phyloP scores from a whole-genome alignment of 805 yeast genomes.

The Ogataea corticis region DNA sequence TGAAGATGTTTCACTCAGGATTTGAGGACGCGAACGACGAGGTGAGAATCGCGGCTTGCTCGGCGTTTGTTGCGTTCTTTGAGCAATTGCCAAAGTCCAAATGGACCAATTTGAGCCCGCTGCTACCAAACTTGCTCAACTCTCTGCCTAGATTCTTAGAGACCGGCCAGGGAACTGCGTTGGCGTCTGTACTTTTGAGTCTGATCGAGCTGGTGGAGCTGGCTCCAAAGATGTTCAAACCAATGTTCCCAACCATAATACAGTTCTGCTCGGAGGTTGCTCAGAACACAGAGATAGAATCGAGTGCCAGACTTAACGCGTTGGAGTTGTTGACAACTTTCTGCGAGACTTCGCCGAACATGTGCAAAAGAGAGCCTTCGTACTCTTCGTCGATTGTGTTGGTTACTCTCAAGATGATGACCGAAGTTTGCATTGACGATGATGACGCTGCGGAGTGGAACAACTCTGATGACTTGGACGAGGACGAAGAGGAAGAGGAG shows the following conservation, averaged over 20 bases:
- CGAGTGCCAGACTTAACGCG: constrained; percentile 79
- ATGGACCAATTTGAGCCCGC: constrained; percentile 76
- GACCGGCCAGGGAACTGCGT: constrained; percentile 75
- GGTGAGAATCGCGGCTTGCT: constrained; percentile 87
- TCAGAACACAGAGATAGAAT: constrained; percentile 77
- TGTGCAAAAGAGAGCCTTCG: constrained; percentile 80
- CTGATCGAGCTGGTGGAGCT: constrained; percentile 86
- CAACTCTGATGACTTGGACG: constrained; percentile 72
- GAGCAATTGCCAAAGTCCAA: constrained; percentile 72
- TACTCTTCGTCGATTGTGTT: constrained; percentile 74
- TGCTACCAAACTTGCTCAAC: constrained; percentile 81
- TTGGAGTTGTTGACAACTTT: constrained; percentile 87
- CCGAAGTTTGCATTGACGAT: constrained; percentile 89
- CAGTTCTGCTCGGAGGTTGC: constrained; percentile 84
- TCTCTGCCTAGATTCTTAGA: constrained; percentile 83
- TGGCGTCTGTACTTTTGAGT: constrained; percentile 85
- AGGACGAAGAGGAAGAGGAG: constrained; percentile 81
- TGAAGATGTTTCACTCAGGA: constrained; percentile 76
- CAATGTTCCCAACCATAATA: constrained; percentile 86
- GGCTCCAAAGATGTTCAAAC: constrained; percentile 92
- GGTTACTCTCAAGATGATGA: constrained; percentile 77
- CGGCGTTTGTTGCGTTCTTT: constrained; percentile 90
- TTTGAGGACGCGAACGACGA: constrained; percentile 78
- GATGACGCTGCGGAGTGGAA: constrained; percentile 78
- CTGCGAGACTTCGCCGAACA: constrained; percentile 89